Evolutionary conservation across 305 asterid species (phyloP).

Genomic region (Fraxinus baroniana): DNA sequence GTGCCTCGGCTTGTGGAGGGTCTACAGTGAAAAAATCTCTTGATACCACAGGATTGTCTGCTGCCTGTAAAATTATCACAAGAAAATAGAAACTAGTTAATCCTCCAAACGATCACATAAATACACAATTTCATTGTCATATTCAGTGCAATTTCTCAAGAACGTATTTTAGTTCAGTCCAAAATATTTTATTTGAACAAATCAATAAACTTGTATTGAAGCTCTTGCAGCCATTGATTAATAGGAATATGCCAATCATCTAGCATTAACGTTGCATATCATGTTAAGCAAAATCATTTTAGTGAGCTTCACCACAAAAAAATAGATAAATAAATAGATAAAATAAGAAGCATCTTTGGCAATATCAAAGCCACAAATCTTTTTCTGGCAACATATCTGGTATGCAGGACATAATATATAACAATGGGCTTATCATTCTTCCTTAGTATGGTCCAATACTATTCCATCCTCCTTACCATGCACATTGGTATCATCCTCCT

Average conservation of each 20-base stretch:
- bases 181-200: neutral
- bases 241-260: neutral
- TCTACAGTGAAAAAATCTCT: slow-evolving; percentile 57
- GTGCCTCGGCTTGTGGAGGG: slow-evolving; percentile 55
- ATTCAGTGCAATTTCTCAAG: neutral
- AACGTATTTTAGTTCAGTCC: neutral
- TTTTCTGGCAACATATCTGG: neutral
- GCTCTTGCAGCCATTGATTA: neutral
- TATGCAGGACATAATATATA: neutral
- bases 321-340: too few species aligned
- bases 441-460: neutral
- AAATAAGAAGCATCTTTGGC: neutral
- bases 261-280: neutral
- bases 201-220: neutral
- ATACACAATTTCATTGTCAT: neutral
- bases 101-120: neutral
- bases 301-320: neutral
- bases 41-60: slow-evolving; percentile 51
- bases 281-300: neutral
- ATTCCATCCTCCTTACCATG: neutral
- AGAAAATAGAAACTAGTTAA: neutral
- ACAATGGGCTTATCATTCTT: neutral
- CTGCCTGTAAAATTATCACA: slow-evolving; percentile 43
- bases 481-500: neutral
- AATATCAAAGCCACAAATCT: neutral